These are phyloP conservation scores for Cordyceps pruinosa DNA, from an alignment of 2,329 filamentous ascomycete species.

Conservation along the genomic window DNA sequence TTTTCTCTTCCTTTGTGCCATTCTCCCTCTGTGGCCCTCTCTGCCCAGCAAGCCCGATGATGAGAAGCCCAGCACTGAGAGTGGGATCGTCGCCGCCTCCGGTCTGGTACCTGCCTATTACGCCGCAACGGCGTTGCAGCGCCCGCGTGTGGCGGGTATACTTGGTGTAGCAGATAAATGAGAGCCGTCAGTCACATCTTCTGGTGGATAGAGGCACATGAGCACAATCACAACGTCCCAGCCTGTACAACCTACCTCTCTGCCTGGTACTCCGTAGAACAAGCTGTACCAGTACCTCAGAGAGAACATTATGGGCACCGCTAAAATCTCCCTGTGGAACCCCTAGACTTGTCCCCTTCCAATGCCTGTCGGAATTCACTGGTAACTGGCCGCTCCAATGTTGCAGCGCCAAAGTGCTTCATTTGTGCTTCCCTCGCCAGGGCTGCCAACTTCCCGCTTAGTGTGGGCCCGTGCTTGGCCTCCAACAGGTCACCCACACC, in stretches of 20 bases:
- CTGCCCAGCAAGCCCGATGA: neutral
- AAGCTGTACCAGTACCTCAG: no score
- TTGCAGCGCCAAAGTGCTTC: neutral
- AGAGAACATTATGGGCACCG: no score
- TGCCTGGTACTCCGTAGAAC: no score
- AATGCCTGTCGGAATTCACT: neutral
- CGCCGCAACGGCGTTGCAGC: neutral
- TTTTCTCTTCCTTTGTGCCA: neutral
- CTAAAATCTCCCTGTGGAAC: neutral
- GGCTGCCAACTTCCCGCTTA: no score
- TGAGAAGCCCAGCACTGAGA: neutral
- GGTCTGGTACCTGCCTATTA: neutral
- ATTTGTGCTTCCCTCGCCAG: neutral
- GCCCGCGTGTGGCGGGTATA: neutral
- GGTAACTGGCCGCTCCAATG: no score
- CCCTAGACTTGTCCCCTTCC: neutral
- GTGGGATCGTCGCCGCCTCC: slow-evolving; percentile 2
- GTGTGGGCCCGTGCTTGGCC: no score
- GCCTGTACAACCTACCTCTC: no score
- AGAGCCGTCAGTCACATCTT: no score
- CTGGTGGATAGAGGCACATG: no score
- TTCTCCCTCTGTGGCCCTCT: neutral
- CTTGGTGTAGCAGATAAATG: neutral
- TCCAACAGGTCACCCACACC: neutral
- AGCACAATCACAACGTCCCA: no score